Percentiles rank a stretch among this genome's conserved stretches.
These are phyloP conservation scores for Botryotinia narcissicola DNA, from an alignment of 2,329 filamentous ascomycete species.

Conservation along the genomic window DNA sequence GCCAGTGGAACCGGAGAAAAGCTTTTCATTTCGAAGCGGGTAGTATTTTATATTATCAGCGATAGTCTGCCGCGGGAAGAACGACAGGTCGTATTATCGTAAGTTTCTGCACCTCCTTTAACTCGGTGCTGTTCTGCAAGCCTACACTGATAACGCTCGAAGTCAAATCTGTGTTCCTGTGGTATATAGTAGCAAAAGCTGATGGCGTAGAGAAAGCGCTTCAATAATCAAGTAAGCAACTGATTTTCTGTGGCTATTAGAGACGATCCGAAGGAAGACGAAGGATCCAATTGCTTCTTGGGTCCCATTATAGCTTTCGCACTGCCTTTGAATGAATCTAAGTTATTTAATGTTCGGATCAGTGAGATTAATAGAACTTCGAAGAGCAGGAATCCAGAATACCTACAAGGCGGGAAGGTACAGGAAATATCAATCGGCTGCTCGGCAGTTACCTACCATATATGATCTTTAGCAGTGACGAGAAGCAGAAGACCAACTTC, in stretches of 20 bases:
- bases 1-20: too few relatives aligned
- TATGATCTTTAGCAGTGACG: neutral
- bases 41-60: neutral
- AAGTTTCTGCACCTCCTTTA: neutral
- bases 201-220: neutral
- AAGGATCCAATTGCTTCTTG: neutral
- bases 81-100: neutral
- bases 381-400: neutral
- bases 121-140: neutral
- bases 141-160: neutral
- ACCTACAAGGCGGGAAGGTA: neutral
- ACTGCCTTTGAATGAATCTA: neutral
- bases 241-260: neutral
- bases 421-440: neutral
- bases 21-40: neutral
- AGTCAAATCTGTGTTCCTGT: neutral
- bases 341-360: neutral
- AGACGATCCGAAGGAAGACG: neutral
- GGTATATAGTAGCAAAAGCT: neutral
- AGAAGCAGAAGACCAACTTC: neutral
- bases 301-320: neutral
- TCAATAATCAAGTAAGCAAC: neutral
- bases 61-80: neutral
- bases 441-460: neutral
- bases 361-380: neutral